A percentile compares a stretch with the other conserved stretches of the same genome.
These are phyloP conservation scores for Orbilia javanica DNA, from an alignment of 2,329 filamentous ascomycete species.

Conservation along the genomic window DNA sequence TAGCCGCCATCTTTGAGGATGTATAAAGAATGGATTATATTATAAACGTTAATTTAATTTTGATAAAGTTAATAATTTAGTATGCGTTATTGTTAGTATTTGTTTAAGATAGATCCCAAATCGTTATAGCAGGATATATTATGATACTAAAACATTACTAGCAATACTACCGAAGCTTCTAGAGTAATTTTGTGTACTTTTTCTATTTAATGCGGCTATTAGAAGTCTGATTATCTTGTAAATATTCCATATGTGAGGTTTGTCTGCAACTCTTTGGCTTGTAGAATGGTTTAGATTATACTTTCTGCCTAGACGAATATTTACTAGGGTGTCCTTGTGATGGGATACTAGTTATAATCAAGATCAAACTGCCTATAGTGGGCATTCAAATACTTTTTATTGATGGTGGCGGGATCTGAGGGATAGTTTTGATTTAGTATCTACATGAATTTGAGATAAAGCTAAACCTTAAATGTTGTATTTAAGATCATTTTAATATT, in stretches of 20 bases:
- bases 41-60: neutral
- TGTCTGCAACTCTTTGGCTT: slow-evolving; percentile 23
- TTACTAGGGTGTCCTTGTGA: slow-evolving; percentile 4
- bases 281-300: neutral
- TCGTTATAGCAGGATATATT: neutral
- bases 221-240: slow-evolving; percentile 14
- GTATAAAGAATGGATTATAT: neutral
- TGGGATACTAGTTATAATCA: neutral
- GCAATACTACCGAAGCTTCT: neutral
- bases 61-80: slow-evolving; percentile 4
- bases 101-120: neutral
- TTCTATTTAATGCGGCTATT: slow-evolving; percentile 18
- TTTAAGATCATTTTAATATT: slow-evolving; percentile 39
- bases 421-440: slow-evolving; percentile 21
- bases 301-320: slow-evolving; percentile 6
- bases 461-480: neutral
- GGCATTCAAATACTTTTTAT: slow-evolving; percentile 23
- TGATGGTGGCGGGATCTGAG: slow-evolving; percentile 24
- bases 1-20: neutral
- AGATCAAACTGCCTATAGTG: slow-evolving; percentile 7
- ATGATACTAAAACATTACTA: slow-evolving; percentile 1
- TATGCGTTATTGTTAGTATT: neutral
- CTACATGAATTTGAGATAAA: slow-evolving; percentile 13
- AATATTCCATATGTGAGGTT: slow-evolving; percentile 14
- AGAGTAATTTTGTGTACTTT: slow-evolving; percentile 8